phyloP scores from a whole-genome alignment of 495 filamentous ascomycete species.

The Stereocaulon alpinum region DNA sequence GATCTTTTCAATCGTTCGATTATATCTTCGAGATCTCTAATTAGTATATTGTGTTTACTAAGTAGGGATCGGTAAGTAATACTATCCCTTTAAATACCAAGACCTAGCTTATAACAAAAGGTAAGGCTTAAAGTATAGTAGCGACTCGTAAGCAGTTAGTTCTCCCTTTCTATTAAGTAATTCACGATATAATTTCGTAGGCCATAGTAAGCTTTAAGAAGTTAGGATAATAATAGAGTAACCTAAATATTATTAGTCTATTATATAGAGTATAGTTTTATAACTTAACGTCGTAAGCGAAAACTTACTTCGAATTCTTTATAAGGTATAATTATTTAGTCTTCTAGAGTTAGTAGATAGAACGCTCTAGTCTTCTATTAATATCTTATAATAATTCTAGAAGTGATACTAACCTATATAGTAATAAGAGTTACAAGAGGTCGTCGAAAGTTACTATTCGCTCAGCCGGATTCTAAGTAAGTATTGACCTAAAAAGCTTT shows the following conservation, averaged over 20 bases:
- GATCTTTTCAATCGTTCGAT: neutral
- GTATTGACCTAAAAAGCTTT: neutral
- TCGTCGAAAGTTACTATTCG: neutral
- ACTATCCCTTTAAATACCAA: neutral
- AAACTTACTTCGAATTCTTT: neutral
- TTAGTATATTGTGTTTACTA: neutral
- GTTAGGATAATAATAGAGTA: neutral
- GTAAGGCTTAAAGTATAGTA: neutral
- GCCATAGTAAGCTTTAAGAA: neutral
- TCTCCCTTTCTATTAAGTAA: neutral
- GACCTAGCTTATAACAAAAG: neutral
- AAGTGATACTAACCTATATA: neutral
- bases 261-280: neutral
- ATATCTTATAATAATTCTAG: neutral
- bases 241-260: neutral
- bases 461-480: neutral
- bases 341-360: neutral
- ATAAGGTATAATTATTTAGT: neutral
- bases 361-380: neutral
- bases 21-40: neutral
- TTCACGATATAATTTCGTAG: neutral
- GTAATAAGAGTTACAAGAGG: neutral
- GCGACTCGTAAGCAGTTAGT: neutral
- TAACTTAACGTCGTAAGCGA: neutral
- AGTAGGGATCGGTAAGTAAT: neutral